Percentiles rank a stretch among this genome's conserved stretches.
These are phyloP conservation scores for Fraxinus ornus DNA, from an alignment of 305 asterid genomes.

Conservation along the genomic window DNA sequence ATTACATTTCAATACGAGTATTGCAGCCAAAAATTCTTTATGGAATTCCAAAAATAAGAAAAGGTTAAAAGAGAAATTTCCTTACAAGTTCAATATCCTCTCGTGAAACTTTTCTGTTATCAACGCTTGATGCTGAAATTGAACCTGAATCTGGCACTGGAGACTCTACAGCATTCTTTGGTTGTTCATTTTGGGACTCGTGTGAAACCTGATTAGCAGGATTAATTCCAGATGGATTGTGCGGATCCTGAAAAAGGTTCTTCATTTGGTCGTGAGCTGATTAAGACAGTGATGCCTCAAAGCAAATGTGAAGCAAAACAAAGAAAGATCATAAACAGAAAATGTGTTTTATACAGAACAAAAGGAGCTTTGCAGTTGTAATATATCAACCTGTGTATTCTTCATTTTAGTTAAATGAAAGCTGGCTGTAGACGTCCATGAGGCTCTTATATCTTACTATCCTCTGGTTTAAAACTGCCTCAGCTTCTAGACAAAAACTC, in stretches of 20 bases:
- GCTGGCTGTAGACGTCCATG: conserved; percentile 40
- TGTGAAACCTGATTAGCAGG: conserved; percentile 51
- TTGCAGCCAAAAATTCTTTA: background rate
- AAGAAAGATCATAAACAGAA: background rate
- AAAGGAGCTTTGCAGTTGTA: background rate
- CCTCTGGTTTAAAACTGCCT: conserved; percentile 17
- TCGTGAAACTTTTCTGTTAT: conserved; percentile 78
- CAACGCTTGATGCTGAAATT: conserved; percentile 75
- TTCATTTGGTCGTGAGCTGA: conserved; percentile 2
- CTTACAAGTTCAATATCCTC: conserved; percentile 92
- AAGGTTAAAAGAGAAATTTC: background rate
- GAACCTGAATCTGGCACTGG: conserved; percentile 81
- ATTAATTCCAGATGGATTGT: conserved; percentile 54
- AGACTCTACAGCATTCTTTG: conserved; percentile 54
- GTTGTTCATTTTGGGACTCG: conserved; percentile 63
- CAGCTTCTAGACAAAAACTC: conserved; percentile 19
- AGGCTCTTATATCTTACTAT: conserved; percentile 26
- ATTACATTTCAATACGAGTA: background rate
- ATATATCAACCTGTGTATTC: conserved; percentile 40
- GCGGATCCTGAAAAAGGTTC: conserved; percentile 46
- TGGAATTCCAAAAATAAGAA: background rate
- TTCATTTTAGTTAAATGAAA: conserved; percentile 51
- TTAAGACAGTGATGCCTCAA: background rate
- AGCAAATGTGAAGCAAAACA: background rate
- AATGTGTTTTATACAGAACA: background rate